Evolutionary conservation across 2,329 filamentous ascomycete genomes (phyloP).

Genomic region (Beauveria sp.): DNA sequence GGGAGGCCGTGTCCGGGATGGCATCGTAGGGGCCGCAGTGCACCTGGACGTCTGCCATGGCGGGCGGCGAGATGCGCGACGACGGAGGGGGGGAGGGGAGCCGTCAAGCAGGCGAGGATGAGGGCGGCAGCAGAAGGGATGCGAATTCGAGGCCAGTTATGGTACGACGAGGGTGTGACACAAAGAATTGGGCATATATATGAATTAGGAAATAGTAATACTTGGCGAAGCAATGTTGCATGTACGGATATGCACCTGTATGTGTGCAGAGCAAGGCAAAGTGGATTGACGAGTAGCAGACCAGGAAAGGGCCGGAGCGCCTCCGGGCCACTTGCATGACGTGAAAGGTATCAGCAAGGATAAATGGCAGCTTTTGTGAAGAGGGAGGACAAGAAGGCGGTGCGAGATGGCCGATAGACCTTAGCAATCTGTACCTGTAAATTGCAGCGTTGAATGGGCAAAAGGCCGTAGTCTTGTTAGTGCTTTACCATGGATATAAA

Average conservation of each 20-base stretch:
- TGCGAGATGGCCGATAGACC: not conserved
- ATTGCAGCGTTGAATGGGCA: not conserved
- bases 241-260: not conserved
- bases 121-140: no score
- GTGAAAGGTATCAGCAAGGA: not conserved
- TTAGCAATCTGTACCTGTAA: not conserved
- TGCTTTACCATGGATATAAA: no score
- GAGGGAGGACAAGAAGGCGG: not conserved
- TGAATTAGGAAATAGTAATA: no score
- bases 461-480: not conserved
- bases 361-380: not conserved
- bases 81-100: no score
- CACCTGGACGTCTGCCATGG: conserved; percentile 8
- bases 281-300: not conserved
- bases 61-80: not conserved
- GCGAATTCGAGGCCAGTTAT: no score
- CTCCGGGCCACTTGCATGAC: not conserved
- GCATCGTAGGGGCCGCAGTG: conserved; percentile 5
- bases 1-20: conserved; percentile 10
- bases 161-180: no score
- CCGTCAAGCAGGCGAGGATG: no score
- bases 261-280: not conserved
- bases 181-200: no score
- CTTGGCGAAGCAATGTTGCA: no score
- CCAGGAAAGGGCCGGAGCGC: not conserved